phyloP scores from a whole-genome alignment of 257 asterid genomes.

The Fraxinus quadrangulata region DNA sequence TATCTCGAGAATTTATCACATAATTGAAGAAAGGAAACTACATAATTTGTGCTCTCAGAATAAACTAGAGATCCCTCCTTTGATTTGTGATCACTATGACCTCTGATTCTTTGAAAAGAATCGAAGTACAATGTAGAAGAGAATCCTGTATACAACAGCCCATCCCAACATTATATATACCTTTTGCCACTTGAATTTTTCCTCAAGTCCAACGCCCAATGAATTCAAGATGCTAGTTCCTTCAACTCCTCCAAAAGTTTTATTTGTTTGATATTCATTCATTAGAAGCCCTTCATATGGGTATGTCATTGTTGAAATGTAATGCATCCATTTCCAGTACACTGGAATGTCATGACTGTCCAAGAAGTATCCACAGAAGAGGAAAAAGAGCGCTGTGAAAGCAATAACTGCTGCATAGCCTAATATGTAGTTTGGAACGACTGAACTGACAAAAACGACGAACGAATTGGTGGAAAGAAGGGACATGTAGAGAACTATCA shows the following conservation, averaged over 20 bases:
- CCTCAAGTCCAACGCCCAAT: slow-evolving; percentile 41
- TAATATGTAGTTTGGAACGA: slow-evolving; percentile 82
- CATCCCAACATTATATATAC: slow-evolving; percentile 69
- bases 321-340: slow-evolving; percentile 89
- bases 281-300: slow-evolving; percentile 81
- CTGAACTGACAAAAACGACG: slow-evolving; percentile 77
- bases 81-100: slow-evolving; percentile 21
- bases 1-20: not conserved
- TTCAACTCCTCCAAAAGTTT: slow-evolving; percentile 37
- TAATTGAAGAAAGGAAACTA: not conserved
- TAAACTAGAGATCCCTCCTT: not conserved
- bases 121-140: slow-evolving; percentile 70
- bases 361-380: slow-evolving; percentile 74
- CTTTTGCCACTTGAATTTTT: slow-evolving; percentile 59
- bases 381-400: slow-evolving; percentile 79
- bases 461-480: slow-evolving; percentile 77
- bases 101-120: slow-evolving; percentile 84
- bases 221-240: slow-evolving; percentile 55
- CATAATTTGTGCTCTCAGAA: not conserved
- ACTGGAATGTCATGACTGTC: slow-evolving; percentile 54
- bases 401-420: slow-evolving; percentile 92
- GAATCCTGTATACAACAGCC: slow-evolving; percentile 64
- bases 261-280: slow-evolving; percentile 60
- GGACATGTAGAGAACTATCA: slow-evolving; percentile 63
- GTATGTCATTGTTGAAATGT: slow-evolving; percentile 76